Conservation (phyloP, 1,139 yeast species). For the Kodamaea arcana region DNA sequence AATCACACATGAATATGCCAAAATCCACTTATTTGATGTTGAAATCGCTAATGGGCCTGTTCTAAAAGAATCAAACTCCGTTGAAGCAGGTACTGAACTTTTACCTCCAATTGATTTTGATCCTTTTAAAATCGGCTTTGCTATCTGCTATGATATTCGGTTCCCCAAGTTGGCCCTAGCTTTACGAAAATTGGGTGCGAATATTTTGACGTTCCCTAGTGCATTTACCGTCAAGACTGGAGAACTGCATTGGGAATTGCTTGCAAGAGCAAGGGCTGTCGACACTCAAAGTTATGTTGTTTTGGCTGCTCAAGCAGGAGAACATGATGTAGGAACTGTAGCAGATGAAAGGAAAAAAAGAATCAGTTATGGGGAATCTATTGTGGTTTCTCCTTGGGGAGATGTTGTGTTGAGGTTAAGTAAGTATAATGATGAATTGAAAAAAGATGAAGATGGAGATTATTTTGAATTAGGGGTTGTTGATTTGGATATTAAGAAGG, state of each 20-base stretch:
- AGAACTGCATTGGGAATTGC: conserved; percentile 78
- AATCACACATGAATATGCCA: conserved; percentile 67
- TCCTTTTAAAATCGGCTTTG: conserved; percentile 64
- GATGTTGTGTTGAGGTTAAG: conserved; percentile 58
- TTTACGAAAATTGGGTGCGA: conserved; percentile 69
- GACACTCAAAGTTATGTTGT: conserved; percentile 85
- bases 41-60: conserved; percentile 74
- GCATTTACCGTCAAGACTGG: conserved; percentile 94
- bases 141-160: conserved; percentile 83
- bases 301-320: conserved; percentile 89
- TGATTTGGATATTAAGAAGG: conserved; percentile 55
- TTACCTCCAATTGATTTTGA: conserved; percentile 56
- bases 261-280: conserved; percentile 80
- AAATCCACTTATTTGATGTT: conserved; percentile 86
- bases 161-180: conserved; percentile 78
- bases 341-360: conserved; percentile 38
- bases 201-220: conserved; percentile 76
- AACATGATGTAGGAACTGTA: conserved; percentile 46
- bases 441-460: conserved; percentile 49
- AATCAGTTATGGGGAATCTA: conserved; percentile 77
- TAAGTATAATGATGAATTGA: conserved; percentile 24
- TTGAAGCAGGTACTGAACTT: conserved; percentile 67
- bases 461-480: conserved; percentile 57
- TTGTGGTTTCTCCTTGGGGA: conserved; percentile 93
- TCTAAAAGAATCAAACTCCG: conserved; percentile 70